Base-by-base conservation (phyloP, 1,284 basidiomycete species). In the Cryptococcus sp. region DNA sequence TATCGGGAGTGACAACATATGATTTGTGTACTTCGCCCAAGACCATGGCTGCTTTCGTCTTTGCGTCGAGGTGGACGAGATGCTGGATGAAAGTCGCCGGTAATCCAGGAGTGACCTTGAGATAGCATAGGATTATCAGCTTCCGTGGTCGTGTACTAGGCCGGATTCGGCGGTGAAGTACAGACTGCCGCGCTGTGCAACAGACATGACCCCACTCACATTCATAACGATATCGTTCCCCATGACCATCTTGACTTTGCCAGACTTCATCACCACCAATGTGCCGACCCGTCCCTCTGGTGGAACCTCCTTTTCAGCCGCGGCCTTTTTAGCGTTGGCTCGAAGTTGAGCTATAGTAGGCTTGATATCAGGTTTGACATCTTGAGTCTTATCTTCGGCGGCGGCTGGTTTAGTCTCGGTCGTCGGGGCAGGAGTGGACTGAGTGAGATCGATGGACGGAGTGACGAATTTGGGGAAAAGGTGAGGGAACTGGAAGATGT, bases 401-500 rank as follows among this genome's bases (percentile, higher is more conserved):
- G 39, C 52, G 11, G 29, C 29, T 34, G 29, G 29, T 34, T 34
- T 13, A 57, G 25, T 15, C 49, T 56, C n/a, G 52, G 17, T 49
- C 22, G 46, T 52, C 16, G 52, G 55, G 56, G 44, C 78, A 70
- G 64, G 74, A 63, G 53, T 64, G 51, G 50, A 20, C 26, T 59
- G 55, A 58, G 63, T 61, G 1, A 62, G 57, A 45, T 71, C 53
- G 52, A 69, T 55, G 39, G 62, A 44, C 57, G 52, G 11, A 53
- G 67, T 54, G 26, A 81, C 64, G 76, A 94, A 95, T 16, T 80
- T 82, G 0, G 93, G 93, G 78, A 96, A 93, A 0, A 90, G 87
- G n/a, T 83, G 78, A 0, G 93, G 93, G 72, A 97, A 95, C 75
- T 95, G 93, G 80, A 96, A 95, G 64, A 93, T 87, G 72, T 91